Conservation (phyloP, 306 rosid genomes). For the Castanopsis chinensis region DNA sequence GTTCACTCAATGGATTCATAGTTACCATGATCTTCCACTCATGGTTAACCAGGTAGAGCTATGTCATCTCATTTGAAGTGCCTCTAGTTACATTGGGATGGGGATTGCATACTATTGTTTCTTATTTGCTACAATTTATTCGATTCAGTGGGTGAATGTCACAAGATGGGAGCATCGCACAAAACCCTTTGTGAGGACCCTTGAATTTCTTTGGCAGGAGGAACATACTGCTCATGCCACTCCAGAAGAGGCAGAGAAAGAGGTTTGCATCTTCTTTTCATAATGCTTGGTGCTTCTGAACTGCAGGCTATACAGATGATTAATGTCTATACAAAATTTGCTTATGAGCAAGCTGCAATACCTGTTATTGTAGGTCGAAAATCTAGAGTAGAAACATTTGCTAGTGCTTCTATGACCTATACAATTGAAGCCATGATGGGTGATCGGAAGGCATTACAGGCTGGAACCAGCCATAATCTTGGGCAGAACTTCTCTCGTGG, state of each 20-base stretch:
- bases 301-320: slow-evolving; percentile 97
- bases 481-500: slow-evolving; percentile 97
- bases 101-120: neutral
- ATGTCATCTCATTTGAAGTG: slow-evolving; percentile 2
- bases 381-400: slow-evolving; percentile 94
- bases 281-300: slow-evolving; percentile 23
- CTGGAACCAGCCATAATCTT: slow-evolving; percentile 98
- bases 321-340: slow-evolving; percentile 84
- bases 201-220: slow-evolving; percentile 98
- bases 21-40: slow-evolving; percentile 95
- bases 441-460: slow-evolving; percentile 91
- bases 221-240: slow-evolving; percentile 97
- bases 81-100: neutral
- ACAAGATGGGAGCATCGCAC: slow-evolving; percentile 99
- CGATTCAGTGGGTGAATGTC: slow-evolving; percentile 87
- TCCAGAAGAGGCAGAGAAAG: slow-evolving; percentile 88
- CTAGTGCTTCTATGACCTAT: slow-evolving; percentile 88
- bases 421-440: slow-evolving; percentile 99
- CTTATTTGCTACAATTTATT: slow-evolving; percentile 20
- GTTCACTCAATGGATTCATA: slow-evolving; percentile 98
- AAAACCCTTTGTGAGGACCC: slow-evolving; percentile 92
- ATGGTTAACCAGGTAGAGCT: slow-evolving; percentile 77
- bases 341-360: slow-evolving; percentile 88
- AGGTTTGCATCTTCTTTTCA: slow-evolving; percentile 47
- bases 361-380: slow-evolving; percentile 96